phyloP scores from a whole-genome alignment of 352 stramenopile genomes.

The Pythium oligandrum region DNA sequence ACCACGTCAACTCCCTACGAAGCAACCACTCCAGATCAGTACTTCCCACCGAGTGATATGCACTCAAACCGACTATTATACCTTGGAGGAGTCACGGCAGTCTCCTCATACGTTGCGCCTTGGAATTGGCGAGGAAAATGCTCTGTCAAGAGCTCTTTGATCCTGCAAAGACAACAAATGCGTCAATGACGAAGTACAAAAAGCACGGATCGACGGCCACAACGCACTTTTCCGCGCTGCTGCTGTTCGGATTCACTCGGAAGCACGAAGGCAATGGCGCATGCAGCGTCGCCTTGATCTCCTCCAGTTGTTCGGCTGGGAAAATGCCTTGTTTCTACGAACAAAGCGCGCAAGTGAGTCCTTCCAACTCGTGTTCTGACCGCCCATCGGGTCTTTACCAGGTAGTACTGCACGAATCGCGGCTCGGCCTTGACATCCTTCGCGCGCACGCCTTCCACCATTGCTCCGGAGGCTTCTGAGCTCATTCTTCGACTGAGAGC shows the following conservation, averaged over 20 bases:
- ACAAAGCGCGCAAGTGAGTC: background rate
- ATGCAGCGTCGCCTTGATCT: slow-evolving; percentile 44
- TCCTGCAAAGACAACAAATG: slow-evolving; percentile 9
- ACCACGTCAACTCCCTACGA: slow-evolving; percentile 54
- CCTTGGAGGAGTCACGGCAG: slow-evolving; percentile 32
- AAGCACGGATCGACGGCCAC: background rate
- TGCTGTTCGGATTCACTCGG: slow-evolving; percentile 48
- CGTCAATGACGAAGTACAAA: background rate
- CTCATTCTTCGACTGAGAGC: no score
- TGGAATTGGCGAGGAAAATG: slow-evolving; percentile 45
- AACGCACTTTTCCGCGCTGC: slow-evolving; percentile 21
- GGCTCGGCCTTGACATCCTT: slow-evolving; percentile 2
- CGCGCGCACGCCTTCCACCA: no score
- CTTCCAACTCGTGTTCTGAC: background rate
- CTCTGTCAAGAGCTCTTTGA: slow-evolving; percentile 39
- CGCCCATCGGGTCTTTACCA: slow-evolving; percentile 20
- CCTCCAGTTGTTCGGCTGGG: slow-evolving; percentile 25
- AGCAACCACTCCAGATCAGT: background rate
- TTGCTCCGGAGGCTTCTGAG: no score
- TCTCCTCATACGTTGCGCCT: slow-evolving; percentile 21
- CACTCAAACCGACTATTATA: slow-evolving; percentile 5
- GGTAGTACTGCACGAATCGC: slow-evolving; percentile 63
- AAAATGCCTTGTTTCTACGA: slow-evolving; percentile 61
- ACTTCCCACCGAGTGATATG: background rate
- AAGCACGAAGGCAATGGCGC: slow-evolving; percentile 67